Conservation (phyloP, 106 monocot species). For the Gastrodia elata region DNA sequence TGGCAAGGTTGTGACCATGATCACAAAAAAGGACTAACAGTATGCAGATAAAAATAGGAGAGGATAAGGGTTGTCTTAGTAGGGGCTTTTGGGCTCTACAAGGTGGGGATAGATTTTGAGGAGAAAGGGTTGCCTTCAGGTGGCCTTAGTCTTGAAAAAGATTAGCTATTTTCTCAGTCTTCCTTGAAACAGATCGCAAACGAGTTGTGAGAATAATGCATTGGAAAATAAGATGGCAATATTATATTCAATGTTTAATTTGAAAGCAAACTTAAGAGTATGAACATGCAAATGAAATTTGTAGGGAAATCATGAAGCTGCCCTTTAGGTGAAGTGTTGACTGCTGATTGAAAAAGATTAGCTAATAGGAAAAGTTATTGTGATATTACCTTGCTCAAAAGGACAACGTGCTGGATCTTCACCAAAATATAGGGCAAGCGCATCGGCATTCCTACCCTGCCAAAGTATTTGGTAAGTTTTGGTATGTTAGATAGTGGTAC, state of each 20-base stretch:
- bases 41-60: too few relatives aligned
- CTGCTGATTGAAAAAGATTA: not conserved
- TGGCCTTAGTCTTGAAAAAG: too few relatives aligned
- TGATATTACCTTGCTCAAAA: slow-evolving; percentile 78
- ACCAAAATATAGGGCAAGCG: slow-evolving; percentile 79
- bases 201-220: not conserved
- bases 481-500: not conserved
- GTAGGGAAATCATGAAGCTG: not conserved
- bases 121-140: too few relatives aligned
- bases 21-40: too few relatives aligned
- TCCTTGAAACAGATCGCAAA: too few relatives aligned
- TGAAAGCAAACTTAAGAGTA: not conserved
- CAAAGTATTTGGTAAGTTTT: slow-evolving; percentile 1
- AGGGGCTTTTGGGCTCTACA: too few relatives aligned
- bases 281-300: not conserved
- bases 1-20: too few relatives aligned
- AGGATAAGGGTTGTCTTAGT: too few relatives aligned
- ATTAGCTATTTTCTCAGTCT: too few relatives aligned
- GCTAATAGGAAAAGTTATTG: not conserved
- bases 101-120: too few relatives aligned
- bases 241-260: not conserved
- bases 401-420: slow-evolving; percentile 89
- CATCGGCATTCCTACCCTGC: slow-evolving; percentile 85
- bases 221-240: not conserved
- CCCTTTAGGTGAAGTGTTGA: not conserved